Conservation (phyloP, 1,284 basidiomycete species). For the Fomitopsis schrenkii region DNA sequence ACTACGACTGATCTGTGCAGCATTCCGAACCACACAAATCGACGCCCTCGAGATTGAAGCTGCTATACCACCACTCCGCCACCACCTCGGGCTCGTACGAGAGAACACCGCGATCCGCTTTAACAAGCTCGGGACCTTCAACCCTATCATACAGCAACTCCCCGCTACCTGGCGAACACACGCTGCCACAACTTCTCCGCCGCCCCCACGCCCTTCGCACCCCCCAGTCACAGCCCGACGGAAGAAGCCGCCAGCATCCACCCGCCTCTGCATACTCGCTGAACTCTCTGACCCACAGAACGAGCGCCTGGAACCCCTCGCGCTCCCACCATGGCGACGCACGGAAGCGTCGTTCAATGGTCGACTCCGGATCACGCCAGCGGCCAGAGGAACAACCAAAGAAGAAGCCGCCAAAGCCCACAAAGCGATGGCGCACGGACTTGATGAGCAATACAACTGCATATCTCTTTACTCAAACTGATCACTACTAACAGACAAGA, state of each 20-base stretch:
- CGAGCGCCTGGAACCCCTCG: too few species aligned
- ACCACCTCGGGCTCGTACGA: neutral
- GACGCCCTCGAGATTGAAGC: slow-evolving; percentile 1
- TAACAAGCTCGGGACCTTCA: neutral
- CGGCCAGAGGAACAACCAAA: neutral
- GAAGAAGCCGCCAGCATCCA: too few species aligned
- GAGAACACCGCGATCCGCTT: neutral
- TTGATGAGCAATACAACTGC: neutral
- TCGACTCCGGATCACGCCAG: neutral
- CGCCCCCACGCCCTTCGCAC: neutral
- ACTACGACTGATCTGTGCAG: too few species aligned
- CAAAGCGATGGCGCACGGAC: too few species aligned
- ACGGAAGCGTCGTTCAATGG: too few species aligned
- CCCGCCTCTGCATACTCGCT: too few species aligned
- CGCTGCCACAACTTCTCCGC: neutral
- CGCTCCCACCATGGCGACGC: too few species aligned
- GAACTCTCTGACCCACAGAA: too few species aligned
- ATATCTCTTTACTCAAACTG: neutral
- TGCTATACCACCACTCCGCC: neutral
- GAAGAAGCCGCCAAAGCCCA: neutral
- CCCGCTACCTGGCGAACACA: neutral
- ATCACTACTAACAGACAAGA: neutral
- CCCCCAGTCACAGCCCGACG: too few species aligned
- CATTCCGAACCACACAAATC: neutral
- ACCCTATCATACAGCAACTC: neutral